Conservation (phyloP, 768 basidiomycete genomes). For the Termitomyces sp. region DNA sequence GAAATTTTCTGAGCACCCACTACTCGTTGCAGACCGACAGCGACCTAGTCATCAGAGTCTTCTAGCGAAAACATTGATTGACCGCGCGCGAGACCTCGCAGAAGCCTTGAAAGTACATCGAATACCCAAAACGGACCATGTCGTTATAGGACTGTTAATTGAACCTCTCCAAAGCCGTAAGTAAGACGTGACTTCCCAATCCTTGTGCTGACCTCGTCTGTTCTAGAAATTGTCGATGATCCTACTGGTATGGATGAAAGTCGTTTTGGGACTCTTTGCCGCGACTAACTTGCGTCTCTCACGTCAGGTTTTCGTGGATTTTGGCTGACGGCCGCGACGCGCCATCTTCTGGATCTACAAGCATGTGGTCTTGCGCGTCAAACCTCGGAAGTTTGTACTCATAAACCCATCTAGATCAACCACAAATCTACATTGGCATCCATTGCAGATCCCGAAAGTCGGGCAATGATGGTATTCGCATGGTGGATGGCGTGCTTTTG, state of each 20-base stretch:
- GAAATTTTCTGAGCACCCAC: constrained; percentile 89
- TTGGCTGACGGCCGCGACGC: constrained; percentile 77
- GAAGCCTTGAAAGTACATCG: constrained; percentile 88
- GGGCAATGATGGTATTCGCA: constrained; percentile 85
- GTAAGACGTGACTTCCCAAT: constrained; percentile 32
- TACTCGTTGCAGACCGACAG: constrained; percentile 76
- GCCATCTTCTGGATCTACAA: constrained; percentile 76
- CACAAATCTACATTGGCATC: constrained; percentile 76
- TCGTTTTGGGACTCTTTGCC: constrained; percentile 10
- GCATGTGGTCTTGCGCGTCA: constrained; percentile 35
- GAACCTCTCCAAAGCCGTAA: constrained; percentile 87
- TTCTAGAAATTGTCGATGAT: constrained; percentile 68
- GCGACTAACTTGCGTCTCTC: not conserved
- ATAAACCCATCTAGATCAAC: constrained; percentile 58
- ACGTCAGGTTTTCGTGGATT: constrained; percentile 76
- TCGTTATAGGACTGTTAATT: constrained; percentile 77
- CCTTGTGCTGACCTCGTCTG: constrained; percentile 12
- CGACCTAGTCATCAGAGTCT: constrained; percentile 71
- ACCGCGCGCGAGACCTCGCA: constrained; percentile 81
- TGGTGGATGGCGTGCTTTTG: constrained; percentile 92
- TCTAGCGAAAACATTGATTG: constrained; percentile 73
- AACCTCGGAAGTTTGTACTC: constrained; percentile 8
- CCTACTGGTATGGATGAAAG: constrained; percentile 52
- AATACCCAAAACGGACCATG: constrained; percentile 73
- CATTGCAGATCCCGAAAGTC: constrained; percentile 71